phyloP scores from a whole-genome alignment of 2,329 filamentous ascomycete genomes.

The Exophiala viscosa region DNA sequence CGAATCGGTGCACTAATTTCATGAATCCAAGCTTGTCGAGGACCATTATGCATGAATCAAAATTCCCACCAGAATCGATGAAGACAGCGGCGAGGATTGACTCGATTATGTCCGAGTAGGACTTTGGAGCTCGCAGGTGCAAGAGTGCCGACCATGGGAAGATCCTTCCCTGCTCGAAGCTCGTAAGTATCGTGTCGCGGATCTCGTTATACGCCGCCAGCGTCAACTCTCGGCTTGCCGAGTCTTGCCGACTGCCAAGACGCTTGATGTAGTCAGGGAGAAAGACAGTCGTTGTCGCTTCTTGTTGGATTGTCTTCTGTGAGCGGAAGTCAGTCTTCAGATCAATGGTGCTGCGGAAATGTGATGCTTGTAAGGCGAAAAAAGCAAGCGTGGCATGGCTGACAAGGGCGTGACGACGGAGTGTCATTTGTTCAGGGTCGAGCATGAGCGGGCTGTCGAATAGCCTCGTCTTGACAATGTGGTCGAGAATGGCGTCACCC shows the following conservation, averaged over 20 bases:
- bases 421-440: constrained; percentile 65
- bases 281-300: constrained; percentile 29
- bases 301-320: constrained; percentile 22
- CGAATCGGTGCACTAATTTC: constrained; percentile 23
- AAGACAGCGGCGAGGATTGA: constrained; percentile 76
- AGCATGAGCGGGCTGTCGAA: constrained; percentile 34
- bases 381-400: constrained; percentile 80
- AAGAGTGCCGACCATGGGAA: constrained; percentile 78
- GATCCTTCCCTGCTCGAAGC: constrained; percentile 47
- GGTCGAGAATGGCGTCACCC: constrained; percentile 80
- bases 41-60: constrained; percentile 58
- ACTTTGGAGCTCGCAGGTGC: constrained; percentile 65
- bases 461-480: constrained; percentile 64
- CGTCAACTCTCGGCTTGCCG: constrained; percentile 5
- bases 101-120: constrained; percentile 81
- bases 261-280: constrained; percentile 21
- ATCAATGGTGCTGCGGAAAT: constrained; percentile 5
- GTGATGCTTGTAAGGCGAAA: constrained; percentile 37
- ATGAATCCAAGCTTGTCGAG: constrained; percentile 61
- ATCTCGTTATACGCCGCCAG: constrained; percentile 43
- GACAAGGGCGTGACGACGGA: constrained; percentile 69
- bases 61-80: constrained; percentile 66
- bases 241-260: constrained; percentile 3
- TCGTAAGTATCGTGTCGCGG: constrained; percentile 47
- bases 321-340: constrained; percentile 28